These are phyloP conservation scores for Phytophthora sp. DNA, from an alignment of 352 stramenopile genomes.

Conservation along the genomic window DNA sequence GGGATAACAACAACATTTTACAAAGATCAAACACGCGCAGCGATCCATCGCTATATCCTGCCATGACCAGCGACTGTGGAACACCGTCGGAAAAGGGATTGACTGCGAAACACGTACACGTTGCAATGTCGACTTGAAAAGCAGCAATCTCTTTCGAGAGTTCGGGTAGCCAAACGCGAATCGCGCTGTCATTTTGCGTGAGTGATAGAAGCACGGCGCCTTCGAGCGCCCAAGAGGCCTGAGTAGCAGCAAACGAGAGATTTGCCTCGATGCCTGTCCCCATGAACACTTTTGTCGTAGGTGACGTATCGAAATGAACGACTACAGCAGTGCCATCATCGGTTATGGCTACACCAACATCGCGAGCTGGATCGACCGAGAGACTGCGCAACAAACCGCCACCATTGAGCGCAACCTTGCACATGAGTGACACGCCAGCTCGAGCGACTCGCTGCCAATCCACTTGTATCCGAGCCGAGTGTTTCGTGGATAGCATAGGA, in stretches of 20 bases:
- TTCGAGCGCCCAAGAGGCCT: conserved; percentile 37
- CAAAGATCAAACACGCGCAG: conserved; percentile 61
- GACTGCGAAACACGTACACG: conserved; percentile 50
- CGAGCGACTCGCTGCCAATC: conserved; percentile 52
- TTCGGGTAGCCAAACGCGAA: conserved; percentile 56
- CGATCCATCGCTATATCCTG: conserved; percentile 54
- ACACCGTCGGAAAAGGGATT: conserved; percentile 30
- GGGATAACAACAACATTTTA: conserved; percentile 45
- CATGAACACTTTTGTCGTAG: conserved; percentile 31
- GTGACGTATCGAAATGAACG: conserved; percentile 43
- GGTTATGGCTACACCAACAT: conserved; percentile 42
- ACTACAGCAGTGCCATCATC: conserved; percentile 35
- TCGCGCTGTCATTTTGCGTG: conserved; percentile 21
- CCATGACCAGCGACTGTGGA: conserved; percentile 40
- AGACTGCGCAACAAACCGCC: conserved; percentile 36
- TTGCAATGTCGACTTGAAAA: conserved; percentile 35
- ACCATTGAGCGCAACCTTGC: conserved; percentile 33
- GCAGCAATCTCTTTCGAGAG: conserved; percentile 45
- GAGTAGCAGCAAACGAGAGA: not conserved
- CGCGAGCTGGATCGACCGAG: conserved; percentile 49
- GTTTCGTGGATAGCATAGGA: conserved; percentile 42
- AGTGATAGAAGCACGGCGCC: conserved; percentile 46
- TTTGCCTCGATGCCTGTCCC: not conserved
- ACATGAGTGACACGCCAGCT: conserved; percentile 43
- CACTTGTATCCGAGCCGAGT: conserved; percentile 34